These are phyloP conservation scores for Vanilla planifolia DNA, from an alignment of 106 monocot species.

Conservation along the genomic window DNA sequence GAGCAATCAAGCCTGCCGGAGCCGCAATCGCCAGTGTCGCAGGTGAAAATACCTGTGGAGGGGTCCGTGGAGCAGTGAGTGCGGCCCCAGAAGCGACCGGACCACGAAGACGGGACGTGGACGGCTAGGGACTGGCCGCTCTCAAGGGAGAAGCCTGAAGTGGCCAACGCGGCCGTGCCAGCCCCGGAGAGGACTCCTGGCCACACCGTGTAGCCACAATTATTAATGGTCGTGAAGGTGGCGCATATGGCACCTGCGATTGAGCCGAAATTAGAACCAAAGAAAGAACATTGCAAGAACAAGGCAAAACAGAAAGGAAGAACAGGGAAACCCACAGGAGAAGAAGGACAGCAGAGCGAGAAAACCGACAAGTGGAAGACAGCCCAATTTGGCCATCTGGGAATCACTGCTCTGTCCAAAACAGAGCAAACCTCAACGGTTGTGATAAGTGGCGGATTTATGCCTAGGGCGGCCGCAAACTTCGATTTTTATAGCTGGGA, in stretches of 20 bases:
- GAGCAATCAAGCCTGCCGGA: conserved; percentile 38
- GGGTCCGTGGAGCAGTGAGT: conserved; percentile 58
- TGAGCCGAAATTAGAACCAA: neutral
- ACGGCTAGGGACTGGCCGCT: conserved; percentile 34
- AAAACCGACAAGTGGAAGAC: neutral
- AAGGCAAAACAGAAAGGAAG: neutral
- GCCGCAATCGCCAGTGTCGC: conserved; percentile 72
- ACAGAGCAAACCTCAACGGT: no score
- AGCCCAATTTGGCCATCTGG: neutral
- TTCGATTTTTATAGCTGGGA: no score
- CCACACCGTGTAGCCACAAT: conserved; percentile 85
- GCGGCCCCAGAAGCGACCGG: conserved; percentile 87
- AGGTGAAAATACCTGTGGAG: conserved; percentile 36
- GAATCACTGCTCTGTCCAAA: no score
- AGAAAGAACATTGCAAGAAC: neutral
- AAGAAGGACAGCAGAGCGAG: neutral
- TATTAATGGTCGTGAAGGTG: conserved; percentile 78
- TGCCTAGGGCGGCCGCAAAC: no score
- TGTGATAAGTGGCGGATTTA: no score
- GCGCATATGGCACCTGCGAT: conserved; percentile 21
- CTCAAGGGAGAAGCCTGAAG: conserved; percentile 40
- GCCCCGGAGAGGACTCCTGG: conserved; percentile 77
- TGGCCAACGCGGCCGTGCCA: conserved; percentile 38
- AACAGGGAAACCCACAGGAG: neutral
- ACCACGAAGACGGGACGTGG: conserved; percentile 53